Conservation (phyloP, 129 eudicot species). For the Kitagawia praeruptora region DNA sequence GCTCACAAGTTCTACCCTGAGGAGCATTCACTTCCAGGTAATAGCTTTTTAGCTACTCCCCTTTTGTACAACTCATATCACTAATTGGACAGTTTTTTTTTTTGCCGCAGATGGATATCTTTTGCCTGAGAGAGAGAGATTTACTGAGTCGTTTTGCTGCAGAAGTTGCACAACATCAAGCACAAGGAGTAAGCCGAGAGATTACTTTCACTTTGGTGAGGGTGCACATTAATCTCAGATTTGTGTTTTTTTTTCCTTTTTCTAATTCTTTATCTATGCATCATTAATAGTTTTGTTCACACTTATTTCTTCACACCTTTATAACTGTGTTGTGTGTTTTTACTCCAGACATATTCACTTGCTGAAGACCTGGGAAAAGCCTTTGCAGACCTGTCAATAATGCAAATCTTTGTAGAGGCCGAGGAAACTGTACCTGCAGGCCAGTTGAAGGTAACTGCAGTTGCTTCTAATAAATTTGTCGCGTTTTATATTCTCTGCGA, state of each 20-base stretch:
- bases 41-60: background rate
- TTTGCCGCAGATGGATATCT: conserved; percentile 52
- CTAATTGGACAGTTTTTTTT: background rate
- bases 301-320: background rate
- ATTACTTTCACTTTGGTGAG: conserved; percentile 58
- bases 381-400: conserved; percentile 58
- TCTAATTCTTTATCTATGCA: background rate
- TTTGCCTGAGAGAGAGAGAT: conserved; percentile 80
- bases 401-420: conserved; percentile 65
- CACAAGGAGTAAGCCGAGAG: conserved; percentile 72
- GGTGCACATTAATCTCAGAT: background rate
- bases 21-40: conserved; percentile 72
- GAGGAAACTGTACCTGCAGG: conserved; percentile 59
- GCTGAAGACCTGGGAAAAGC: conserved; percentile 99
- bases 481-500: background rate
- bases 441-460: conserved; percentile 53
- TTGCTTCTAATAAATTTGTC: background rate
- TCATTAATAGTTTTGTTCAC: background rate
- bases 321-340: background rate
- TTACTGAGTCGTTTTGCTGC: conserved; percentile 61
- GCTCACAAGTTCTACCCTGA: conserved; percentile 52
- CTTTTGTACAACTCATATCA: background rate
- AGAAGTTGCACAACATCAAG: conserved; percentile 59
- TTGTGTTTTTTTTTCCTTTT: conserved; percentile 6
- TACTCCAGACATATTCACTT: conserved; percentile 63